Evolutionary conservation across 2,329 filamentous ascomycete species (phyloP).

Genomic region (Magnaporthales sp.): DNA sequence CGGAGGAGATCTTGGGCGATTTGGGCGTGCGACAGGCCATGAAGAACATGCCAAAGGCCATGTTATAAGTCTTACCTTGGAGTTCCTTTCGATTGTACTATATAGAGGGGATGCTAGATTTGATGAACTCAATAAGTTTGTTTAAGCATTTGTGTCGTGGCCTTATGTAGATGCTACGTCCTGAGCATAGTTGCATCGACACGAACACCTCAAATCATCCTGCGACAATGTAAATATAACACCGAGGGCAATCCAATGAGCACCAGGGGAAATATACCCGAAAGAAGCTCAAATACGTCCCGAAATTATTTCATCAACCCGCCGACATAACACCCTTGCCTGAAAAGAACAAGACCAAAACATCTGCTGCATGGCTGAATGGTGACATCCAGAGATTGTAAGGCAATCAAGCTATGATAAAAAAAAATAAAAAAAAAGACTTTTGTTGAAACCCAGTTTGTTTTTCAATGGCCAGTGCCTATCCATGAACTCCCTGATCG

Average conservation of each 20-base stretch:
- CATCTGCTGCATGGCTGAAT: background rate
- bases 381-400: background rate
- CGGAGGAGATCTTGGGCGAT: constrained; percentile 76
- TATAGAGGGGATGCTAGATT: background rate
- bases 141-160: background rate
- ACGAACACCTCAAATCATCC: background rate
- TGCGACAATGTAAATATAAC: background rate
- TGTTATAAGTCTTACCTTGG: constrained; percentile 44
- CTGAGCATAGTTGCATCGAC: background rate
- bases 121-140: background rate
- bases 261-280: background rate
- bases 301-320: background rate
- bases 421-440: background rate
- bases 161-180: background rate
- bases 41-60: constrained; percentile 76
- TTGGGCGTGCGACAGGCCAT: constrained; percentile 77
- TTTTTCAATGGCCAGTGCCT: background rate
- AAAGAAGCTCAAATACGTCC: no score
- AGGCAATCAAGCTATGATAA: no score
- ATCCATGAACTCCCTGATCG: background rate
- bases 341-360: background rate
- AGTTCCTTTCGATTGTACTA: background rate
- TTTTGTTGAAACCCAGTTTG: background rate
- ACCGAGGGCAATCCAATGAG: background rate
- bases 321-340: background rate